A percentile compares a stretch with the other conserved stretches of the same genome.
Evolutionary conservation across 2,329 filamentous ascomycete genomes (phyloP).

Genomic region (Colletotrichum graminicola): DNA sequence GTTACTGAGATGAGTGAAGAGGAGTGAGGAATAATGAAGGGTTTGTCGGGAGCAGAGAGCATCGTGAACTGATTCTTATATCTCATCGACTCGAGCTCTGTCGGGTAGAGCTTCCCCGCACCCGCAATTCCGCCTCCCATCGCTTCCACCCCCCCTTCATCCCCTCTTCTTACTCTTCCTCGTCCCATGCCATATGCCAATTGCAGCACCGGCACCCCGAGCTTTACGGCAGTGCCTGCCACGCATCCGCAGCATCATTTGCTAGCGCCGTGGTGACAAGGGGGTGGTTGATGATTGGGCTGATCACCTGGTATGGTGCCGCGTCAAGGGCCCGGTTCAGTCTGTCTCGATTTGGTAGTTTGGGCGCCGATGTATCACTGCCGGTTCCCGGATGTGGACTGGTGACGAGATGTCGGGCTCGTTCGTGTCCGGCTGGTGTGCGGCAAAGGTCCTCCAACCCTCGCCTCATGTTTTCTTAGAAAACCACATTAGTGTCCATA

Average conservation of each 20-base stretch:
- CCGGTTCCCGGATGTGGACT: constrained; percentile 12
- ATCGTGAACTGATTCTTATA: constrained; percentile 31
- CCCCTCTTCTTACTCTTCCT: neutral
- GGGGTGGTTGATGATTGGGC: constrained; percentile 32
- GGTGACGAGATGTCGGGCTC: constrained; percentile 20
- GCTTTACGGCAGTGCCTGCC: constrained; percentile 25
- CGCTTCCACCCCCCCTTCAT: neutral
- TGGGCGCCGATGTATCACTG: constrained; percentile 25
- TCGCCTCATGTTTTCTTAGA: constrained; percentile 24
- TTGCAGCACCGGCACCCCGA: constrained; percentile 33
- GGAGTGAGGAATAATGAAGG: constrained; percentile 3
- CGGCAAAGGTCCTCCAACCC: constrained; percentile 1
- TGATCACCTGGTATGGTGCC: constrained; percentile 7
- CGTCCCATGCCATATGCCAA: constrained; percentile 21
- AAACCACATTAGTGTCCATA: neutral
- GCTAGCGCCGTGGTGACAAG: constrained; percentile 19
- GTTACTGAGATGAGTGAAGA: neutral
- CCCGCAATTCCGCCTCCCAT: constrained; percentile 6
- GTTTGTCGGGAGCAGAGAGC: neutral
- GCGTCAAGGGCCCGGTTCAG: neutral
- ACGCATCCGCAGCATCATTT: constrained; percentile 16
- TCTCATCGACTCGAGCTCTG: neutral
- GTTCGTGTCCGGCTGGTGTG: neutral
- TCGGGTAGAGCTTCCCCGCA: constrained; percentile 29
- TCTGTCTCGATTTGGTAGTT: constrained; percentile 11